These are phyloP conservation scores for Ophiosphaerella narmari DNA, from an alignment of 2,329 filamentous ascomycete genomes.

Conservation along the genomic window DNA sequence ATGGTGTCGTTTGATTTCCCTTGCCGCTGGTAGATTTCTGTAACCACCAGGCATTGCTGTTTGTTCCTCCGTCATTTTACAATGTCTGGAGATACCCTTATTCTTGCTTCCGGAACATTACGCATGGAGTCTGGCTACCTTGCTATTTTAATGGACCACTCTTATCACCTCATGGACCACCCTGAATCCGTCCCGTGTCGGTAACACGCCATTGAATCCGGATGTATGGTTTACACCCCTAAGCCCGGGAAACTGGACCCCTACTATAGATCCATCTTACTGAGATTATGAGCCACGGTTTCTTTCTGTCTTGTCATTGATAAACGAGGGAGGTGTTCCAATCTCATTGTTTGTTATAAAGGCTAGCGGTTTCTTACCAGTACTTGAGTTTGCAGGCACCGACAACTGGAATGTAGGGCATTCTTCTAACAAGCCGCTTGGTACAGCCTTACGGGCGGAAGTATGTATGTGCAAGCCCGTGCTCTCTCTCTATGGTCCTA, in stretches of 20 bases:
- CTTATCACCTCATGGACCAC: constrained; percentile 28
- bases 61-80: constrained; percentile 37
- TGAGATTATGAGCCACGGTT: constrained; percentile 14
- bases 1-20: constrained; percentile 9
- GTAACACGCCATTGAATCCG: constrained; percentile 30
- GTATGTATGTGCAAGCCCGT: constrained; percentile 1
- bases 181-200: constrained; percentile 1
- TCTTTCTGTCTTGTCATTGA: constrained; percentile 15
- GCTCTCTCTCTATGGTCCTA: constrained; percentile 2
- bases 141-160: constrained; percentile 33
- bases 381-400: not conserved
- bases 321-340: constrained; percentile 9
- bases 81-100: constrained; percentile 44
- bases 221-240: constrained; percentile 27
- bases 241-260: constrained; percentile 20
- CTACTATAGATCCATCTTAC: constrained; percentile 16
- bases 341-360: constrained; percentile 22
- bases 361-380: constrained; percentile 11
- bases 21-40: constrained; percentile 27
- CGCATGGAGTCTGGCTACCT: constrained; percentile 36
- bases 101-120: constrained; percentile 34
- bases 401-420: constrained; percentile 7
- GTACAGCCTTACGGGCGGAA: not conserved
- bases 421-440: constrained; percentile 7
- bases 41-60: constrained; percentile 30